Conservation (phyloP, 148 eudicot species). For the Fagopyrum tataricum region DNA sequence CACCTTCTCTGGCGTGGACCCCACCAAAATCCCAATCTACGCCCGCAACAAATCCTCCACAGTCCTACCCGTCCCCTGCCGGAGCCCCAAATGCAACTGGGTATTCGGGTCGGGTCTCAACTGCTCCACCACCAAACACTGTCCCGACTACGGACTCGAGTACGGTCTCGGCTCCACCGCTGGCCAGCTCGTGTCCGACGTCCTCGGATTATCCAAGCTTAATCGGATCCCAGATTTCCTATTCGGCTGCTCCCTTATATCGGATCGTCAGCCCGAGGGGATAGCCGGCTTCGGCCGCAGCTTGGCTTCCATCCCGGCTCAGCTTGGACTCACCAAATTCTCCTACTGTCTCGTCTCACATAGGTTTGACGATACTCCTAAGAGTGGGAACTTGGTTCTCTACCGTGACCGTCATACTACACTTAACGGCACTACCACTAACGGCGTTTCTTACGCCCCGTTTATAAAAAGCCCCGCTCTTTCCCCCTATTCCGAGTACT, state of each 20-base stretch:
- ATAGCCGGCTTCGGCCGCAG: conserved; percentile 82
- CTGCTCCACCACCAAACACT: conserved; percentile 16
- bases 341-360: conserved; percentile 67
- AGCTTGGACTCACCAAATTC: conserved; percentile 50
- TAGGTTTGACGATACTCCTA: conserved; percentile 42
- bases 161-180: conserved; percentile 59
- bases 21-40: conserved; percentile 26
- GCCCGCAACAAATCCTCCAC: conserved; percentile 46
- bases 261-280: conserved; percentile 49
- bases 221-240: conserved; percentile 21
- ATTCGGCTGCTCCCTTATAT: conserved; percentile 56
- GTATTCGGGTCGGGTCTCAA: conserved; percentile 25
- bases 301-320: conserved; percentile 51
- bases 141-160: conserved; percentile 43
- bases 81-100: conserved; percentile 45
- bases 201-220: conserved; percentile 26
- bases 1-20: conserved; percentile 27
- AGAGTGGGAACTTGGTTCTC: conserved; percentile 39
- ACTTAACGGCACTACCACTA: background rate
- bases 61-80: conserved; percentile 37
- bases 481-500: conserved; percentile 41
- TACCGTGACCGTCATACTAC: conserved; percentile 12
- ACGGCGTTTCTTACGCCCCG: conserved; percentile 40
- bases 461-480: conserved; percentile 29
- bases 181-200: conserved; percentile 49